Base-by-base conservation (phyloP, 208 protist species). In the Acanthamoeba sp. region DNA sequence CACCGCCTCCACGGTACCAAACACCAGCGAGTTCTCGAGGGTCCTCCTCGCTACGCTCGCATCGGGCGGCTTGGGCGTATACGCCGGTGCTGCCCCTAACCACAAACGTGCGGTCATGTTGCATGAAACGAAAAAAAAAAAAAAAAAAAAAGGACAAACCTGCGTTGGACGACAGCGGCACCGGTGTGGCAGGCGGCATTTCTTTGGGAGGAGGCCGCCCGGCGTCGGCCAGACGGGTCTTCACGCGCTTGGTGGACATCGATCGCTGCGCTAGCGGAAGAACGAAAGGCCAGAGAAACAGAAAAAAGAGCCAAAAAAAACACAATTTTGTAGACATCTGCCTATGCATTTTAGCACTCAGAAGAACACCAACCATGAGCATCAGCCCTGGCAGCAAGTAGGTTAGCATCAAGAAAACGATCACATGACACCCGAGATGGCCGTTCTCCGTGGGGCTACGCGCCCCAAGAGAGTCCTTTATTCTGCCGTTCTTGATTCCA, bases 1-100 rank as follows among this genome's bases (percentile, higher is more conserved):
- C n/a, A 45, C n/a, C 5, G 85, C 85, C 57, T 91, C 85, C 27
- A 91, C 85, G 7, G 62, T 24, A n/a, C 85, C 85, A 38, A 91
- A 91, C 36, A 91, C 59, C 48, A 91, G 38, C 27, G 85, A 91
- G 16, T 40, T 36, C 85, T 73, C 59, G 18, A 91, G 42, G 34
- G 29, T 45, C 27, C n/a, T 16, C 48, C 85, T 27, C 18, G 22
- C 38, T 9, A 22, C 7, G 32, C 38, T 45, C 4, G 14, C 59
- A 57, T 73, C n/a, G 7, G 22, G 55, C 42, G 45, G 12, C 45
- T 6, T 22, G 22, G 1, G 2, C 55, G 24, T 22, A n/a, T n/a
- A n/a, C n/a, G n/a, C n/a, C n/a, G n/a, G n/a, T 48, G 7, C 34
- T 48, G 59, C 42, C 2, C 29, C n/a, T n/a, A n/a, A 10, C 73